Base-by-base conservation (phyloP, 2,329 filamentous ascomycete species). In the Incumbomyces lentus region DNA sequence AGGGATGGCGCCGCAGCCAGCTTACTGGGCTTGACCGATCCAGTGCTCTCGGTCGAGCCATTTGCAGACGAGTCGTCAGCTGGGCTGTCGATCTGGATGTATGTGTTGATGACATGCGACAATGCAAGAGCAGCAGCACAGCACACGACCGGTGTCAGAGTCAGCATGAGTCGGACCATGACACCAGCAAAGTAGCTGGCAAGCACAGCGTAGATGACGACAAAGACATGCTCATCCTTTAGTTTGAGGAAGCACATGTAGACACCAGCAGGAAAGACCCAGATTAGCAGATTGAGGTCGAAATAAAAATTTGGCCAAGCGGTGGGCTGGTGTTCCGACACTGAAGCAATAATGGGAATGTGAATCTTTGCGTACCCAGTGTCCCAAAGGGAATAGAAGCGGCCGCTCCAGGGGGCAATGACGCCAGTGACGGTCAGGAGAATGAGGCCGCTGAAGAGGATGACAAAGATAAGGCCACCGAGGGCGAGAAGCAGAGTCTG, bases 271-370 rank as follows among this genome's bases (percentile, higher is more conserved):
- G 92, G 92, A 79, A 98, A 96, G 44, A 98, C 80, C 92, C 92
- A 98, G 69, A 98, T 95, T 60, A 98, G 77, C 72, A 98, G 81
- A 73, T 94, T 95, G 58, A 98, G 75, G 61, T 98, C 92, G 66
- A 98, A 98, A 74, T 98, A 98, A 76, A 95, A 98, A 13, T 93
- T 87, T 2, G 92, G 92, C 92, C 92, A 98, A 36, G 92, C 92
- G 32, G 92, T 98, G 46, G 92, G 92, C 70, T 98, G 92, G 71
- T 98, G 92, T 70, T 98, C 92, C 1, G 92, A 98, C 39, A 98
- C 92, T n/a, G 92, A 98, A 2, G 92, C 92, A 64, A 98, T 98
- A 63, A 98, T 98, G 51, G 92, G 92, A 62, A 98, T 98, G 62
- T 98, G 92, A 54, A 96, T 93, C 75, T 98, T 98, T 60, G 92